Evolutionary conservation across 129 eudicot species (phyloP), one percentile per base, ranked within the genome.

Genomic region (Heracleum sosnowskyi): DNA sequence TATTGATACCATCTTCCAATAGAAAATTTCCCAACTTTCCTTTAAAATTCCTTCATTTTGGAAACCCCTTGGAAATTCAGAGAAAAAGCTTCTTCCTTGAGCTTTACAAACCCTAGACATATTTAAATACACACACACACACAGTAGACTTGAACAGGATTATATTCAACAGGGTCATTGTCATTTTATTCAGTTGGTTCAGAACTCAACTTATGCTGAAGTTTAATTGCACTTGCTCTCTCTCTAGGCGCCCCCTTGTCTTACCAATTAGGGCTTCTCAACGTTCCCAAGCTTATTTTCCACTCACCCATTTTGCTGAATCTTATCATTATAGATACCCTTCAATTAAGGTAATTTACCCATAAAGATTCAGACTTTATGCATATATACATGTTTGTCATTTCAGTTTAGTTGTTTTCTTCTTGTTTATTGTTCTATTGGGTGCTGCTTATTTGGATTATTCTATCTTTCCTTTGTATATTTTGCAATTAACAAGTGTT

Each of bases 171-270:
- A 72, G 53, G 76, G 76, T 31, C 35, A 64, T 64, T 64, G 8
- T 64, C 18, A 37, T 34, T 36, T 71, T 5, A 36, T 26, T 39
- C 2, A 39, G 76, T 72, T 72, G 9, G 51, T 12, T 72, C 20
- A n/a, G 13, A 24, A 12, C 76, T 13, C 35, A 11, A 72, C 82
- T 76, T 80, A 86, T 88, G 90, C 85, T 88, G 68, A 83, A 86
- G 79, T 82, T 84, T 35, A 85, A 73, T 79, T 80, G 85, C 71
- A 74, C 78, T 71, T 80, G 57, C 80, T 76, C 82, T 60, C 78
- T 81, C 60, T 79, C 86, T 66, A 82, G 64, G 68, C 82, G 79
- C 77, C 86, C 92, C 29, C 77, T 55, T 26, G 69, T 78, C 60
- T 31, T 72, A 35, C 82, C 71, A 72, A 20, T 84, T 62, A 81